A percentile compares a stretch with the other conserved stretches of the same genome.
Evolutionary conservation across 78 protist genomes (phyloP).

Genomic region (Dictyostelium purpureum): DNA sequence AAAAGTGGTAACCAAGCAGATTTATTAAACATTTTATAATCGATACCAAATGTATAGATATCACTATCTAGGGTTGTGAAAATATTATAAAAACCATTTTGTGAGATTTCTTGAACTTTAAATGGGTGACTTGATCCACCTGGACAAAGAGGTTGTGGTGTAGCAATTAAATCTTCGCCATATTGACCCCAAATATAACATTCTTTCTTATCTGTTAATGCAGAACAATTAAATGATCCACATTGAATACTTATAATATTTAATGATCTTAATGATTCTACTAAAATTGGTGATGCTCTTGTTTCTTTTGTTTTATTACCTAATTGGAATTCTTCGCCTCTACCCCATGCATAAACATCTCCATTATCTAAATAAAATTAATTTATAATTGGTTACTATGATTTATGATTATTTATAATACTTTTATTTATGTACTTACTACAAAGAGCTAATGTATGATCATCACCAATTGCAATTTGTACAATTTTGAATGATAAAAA

Average conservation of each 20-base stretch:
- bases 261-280: conserved; percentile 2
- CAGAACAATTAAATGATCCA: conserved; percentile 23
- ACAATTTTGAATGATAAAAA: background rate
- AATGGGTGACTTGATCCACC: background rate
- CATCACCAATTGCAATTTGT: conserved; percentile 66
- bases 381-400: background rate
- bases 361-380: conserved; percentile 52
- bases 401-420: background rate
- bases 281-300: conserved; percentile 29
- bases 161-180: background rate
- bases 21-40: conserved; percentile 18
- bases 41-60: conserved; percentile 49
- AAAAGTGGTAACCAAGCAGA: conserved; percentile 29
- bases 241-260: conserved; percentile 6
- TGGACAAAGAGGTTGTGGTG: conserved; percentile 2
- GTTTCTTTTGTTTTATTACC: conserved; percentile 41
- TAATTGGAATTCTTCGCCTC: conserved; percentile 72
- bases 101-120: conserved; percentile 42
- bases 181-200: conserved; percentile 68
- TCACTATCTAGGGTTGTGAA: background rate
- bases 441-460: conserved; percentile 32
- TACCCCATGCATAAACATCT: conserved; percentile 48
- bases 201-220: background rate
- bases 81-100: conserved; percentile 35
- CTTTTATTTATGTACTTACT: too few relatives aligned